Evolutionary conservation across 2,329 filamentous ascomycete genomes (phyloP).

Genomic region (Coniochaeta sp.): DNA sequence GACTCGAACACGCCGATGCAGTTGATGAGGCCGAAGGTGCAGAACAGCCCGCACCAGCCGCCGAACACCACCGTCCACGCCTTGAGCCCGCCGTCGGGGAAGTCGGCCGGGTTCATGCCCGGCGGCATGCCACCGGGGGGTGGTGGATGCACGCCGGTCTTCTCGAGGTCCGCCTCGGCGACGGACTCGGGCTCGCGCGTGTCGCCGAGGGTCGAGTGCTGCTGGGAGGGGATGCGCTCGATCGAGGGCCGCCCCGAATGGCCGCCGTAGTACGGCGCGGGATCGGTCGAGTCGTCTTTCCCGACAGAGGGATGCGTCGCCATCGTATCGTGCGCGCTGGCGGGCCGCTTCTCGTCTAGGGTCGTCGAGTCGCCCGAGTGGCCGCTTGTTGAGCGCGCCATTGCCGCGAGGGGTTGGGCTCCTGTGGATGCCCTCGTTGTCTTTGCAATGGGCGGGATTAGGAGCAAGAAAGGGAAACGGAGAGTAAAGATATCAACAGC

Average conservation of each 20-base stretch:
- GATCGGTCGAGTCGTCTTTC: not conserved
- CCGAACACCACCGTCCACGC: constrained; percentile 52
- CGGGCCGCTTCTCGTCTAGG: not conserved
- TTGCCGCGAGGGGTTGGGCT: not conserved
- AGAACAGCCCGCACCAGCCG: constrained; percentile 33
- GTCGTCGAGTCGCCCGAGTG: not conserved
- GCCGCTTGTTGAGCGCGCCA: not conserved
- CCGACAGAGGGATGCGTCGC: not conserved
- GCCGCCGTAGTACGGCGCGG: not conserved
- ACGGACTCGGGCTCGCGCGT: not conserved
- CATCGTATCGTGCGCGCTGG: not conserved
- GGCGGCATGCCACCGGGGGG: constrained; percentile 12
- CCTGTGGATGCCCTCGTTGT: not conserved
- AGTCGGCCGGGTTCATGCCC: constrained; percentile 38
- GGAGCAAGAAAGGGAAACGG: not conserved
- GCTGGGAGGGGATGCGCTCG: not conserved
- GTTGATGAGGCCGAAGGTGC: constrained; percentile 41
- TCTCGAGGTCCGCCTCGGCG: constrained; percentile 2
- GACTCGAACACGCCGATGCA: constrained; percentile 47
- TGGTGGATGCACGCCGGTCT: not conserved
- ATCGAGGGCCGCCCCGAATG: not conserved
- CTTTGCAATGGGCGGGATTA: not conserved
- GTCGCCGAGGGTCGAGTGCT: not conserved
- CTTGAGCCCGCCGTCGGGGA: constrained; percentile 50
- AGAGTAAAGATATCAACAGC: not conserved